Evolutionary conservation across 2,329 filamentous ascomycete species (phyloP).

Genomic region (Sordariomycetes sp.): DNA sequence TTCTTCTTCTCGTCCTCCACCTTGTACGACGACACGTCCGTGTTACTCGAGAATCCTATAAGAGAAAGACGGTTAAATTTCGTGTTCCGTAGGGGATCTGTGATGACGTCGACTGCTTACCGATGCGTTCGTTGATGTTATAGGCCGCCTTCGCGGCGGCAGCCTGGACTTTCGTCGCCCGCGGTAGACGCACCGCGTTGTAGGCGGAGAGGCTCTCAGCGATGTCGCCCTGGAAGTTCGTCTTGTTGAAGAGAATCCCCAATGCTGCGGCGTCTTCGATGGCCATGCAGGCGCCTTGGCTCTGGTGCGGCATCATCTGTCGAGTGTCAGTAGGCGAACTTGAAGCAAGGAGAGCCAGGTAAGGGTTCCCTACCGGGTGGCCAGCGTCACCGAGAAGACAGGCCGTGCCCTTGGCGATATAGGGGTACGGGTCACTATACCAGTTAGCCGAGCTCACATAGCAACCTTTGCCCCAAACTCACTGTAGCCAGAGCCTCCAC

Average conservation of each 20-base stretch:
- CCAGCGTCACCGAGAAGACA: slow-evolving; percentile 57
- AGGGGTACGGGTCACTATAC: slow-evolving; percentile 40
- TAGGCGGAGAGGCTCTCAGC: slow-evolving; percentile 36
- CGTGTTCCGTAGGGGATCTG: not conserved
- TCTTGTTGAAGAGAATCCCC: slow-evolving; percentile 46
- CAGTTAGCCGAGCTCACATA: not conserved
- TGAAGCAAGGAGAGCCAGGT: slow-evolving; percentile 40
- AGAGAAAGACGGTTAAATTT: not conserved
- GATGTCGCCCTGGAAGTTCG: slow-evolving; percentile 35
- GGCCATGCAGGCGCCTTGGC: slow-evolving; percentile 59
- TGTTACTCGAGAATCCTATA: slow-evolving; percentile 52
- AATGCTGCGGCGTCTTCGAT: slow-evolving; percentile 56
- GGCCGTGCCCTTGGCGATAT: slow-evolving; percentile 36
- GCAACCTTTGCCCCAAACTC: slow-evolving; percentile 8
- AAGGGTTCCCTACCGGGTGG: slow-evolving; percentile 38
- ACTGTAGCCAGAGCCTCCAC: slow-evolving; percentile 56
- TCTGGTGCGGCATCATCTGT: slow-evolving; percentile 61
- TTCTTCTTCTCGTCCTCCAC: slow-evolving; percentile 51
- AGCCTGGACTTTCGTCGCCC: slow-evolving; percentile 44
- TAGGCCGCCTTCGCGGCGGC: slow-evolving; percentile 46
- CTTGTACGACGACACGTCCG: slow-evolving; percentile 42
- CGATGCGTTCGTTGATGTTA: slow-evolving; percentile 54
- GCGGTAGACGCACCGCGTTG: slow-evolving; percentile 39
- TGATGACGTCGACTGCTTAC: slow-evolving; percentile 15
- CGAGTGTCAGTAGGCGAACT: not conserved